phyloP scores from a whole-genome alignment of 768 basidiomycete genomes.

The Rhodotorula taiwanensis region DNA sequence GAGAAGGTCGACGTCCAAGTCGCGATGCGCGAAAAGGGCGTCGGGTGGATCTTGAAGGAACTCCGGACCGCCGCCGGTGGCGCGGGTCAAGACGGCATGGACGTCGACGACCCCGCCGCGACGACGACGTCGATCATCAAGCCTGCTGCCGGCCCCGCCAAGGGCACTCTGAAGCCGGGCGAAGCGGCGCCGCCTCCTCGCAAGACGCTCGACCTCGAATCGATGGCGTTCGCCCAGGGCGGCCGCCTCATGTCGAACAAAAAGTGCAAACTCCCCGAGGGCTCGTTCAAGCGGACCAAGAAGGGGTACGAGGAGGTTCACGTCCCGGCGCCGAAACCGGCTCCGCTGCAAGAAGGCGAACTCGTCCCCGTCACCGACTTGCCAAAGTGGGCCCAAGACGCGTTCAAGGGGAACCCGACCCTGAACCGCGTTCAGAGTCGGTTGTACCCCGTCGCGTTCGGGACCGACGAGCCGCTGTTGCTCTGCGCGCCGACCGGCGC shows the following conservation, averaged over 20 bases:
- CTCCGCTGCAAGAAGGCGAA: slow-evolving; percentile 56
- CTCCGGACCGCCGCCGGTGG: slow-evolving; percentile 57
- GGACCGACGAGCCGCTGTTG: slow-evolving; percentile 85
- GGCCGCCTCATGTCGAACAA: slow-evolving; percentile 98
- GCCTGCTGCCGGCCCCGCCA: slow-evolving; percentile 60
- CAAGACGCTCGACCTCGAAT: slow-evolving; percentile 75
- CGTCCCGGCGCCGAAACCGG: slow-evolving; percentile 83
- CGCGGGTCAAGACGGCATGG: slow-evolving; percentile 59
- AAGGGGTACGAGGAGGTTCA: slow-evolving; percentile 99
- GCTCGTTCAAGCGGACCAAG: slow-evolving; percentile 90
- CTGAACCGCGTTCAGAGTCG: slow-evolving; percentile 92
- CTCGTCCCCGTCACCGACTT: slow-evolving; percentile 64
- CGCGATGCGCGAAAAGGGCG: slow-evolving; percentile 93
- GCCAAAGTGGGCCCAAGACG: slow-evolving; percentile 78
- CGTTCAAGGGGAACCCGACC: slow-evolving; percentile 65
- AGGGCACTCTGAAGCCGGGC: slow-evolving; percentile 78
- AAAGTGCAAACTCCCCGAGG: slow-evolving; percentile 93
- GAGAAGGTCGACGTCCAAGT: slow-evolving; percentile 90
- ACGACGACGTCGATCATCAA: no score
- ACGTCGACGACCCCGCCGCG: slow-evolving; percentile 63
- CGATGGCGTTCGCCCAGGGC: slow-evolving; percentile 92
- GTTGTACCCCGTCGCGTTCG: slow-evolving; percentile 85
- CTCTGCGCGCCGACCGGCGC: slow-evolving; percentile 98
- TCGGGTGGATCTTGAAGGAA: slow-evolving; percentile 90
- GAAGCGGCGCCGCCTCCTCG: slow-evolving; percentile 75